phyloP scores from a whole-genome alignment of 2,329 filamentous ascomycete species.

The Fusarium subglutinans region DNA sequence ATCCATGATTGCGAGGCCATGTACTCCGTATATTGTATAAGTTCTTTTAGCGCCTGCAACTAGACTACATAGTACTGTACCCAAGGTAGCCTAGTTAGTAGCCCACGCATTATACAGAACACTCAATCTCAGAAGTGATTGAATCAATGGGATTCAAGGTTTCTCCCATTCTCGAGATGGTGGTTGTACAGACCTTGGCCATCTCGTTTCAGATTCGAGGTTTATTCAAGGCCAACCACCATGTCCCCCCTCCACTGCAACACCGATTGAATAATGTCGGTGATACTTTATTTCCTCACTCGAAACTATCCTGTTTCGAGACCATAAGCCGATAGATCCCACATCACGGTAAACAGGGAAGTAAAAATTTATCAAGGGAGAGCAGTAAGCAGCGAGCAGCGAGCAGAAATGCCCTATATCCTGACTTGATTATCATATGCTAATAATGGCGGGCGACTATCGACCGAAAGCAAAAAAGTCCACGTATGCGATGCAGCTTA shows the following conservation, averaged over 20 bases:
- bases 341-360: slow-evolving; percentile 8
- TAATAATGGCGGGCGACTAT: not conserved
- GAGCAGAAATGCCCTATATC: not conserved
- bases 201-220: slow-evolving; percentile 23
- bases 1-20: slow-evolving; percentile 9
- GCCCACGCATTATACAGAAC: not conserved
- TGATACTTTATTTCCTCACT: not conserved
- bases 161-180: slow-evolving; percentile 10
- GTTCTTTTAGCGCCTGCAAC: not conserved
- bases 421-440: not conserved
- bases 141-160: slow-evolving; percentile 8
- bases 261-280: not conserved
- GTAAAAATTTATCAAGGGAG: not conserved
- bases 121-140: not conserved
- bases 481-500: slow-evolving; percentile 18
- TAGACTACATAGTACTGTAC: not conserved
- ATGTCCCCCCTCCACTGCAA: not conserved
- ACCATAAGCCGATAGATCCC: not conserved
- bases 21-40: no score
- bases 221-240: slow-evolving; percentile 2
- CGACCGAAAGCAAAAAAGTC: slow-evolving; percentile 18
- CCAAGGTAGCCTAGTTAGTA: not conserved
- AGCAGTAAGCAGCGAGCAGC: not conserved
- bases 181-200: slow-evolving; percentile 2
- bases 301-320: slow-evolving; percentile 11